A percentile compares a stretch with the other conserved stretches of the same genome.
phyloP scores from a whole-genome alignment of 805 yeast species.

The Cephaloascus fragrans region DNA sequence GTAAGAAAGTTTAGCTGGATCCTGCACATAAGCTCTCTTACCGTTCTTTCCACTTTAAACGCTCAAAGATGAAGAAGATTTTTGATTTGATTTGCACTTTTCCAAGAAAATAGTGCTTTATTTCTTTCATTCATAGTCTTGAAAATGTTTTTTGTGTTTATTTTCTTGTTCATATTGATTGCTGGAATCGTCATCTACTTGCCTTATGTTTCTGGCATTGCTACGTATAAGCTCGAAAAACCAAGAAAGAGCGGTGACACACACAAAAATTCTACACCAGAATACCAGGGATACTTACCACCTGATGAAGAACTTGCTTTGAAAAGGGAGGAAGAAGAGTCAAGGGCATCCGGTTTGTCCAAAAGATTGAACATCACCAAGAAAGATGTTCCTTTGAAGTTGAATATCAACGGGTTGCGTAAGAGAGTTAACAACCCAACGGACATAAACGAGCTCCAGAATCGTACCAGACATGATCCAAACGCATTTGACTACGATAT shows the following conservation, averaged over 20 bases:
- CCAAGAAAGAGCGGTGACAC: slow-evolving; percentile 5
- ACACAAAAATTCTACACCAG: slow-evolving; percentile 19
- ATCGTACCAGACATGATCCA: background rate
- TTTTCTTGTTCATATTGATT: slow-evolving; percentile 31
- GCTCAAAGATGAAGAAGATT: too few relatives aligned
- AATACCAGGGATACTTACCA: slow-evolving; percentile 1
- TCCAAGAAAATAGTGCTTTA: too few relatives aligned
- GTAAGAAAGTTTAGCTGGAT: too few relatives aligned
- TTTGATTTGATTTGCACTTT: too few relatives aligned
- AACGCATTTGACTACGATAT: slow-evolving; percentile 29
- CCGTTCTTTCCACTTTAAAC: too few relatives aligned
- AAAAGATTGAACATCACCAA: background rate
- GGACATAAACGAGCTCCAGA: background rate
- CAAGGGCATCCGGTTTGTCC: background rate
- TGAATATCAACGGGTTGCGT: background rate
- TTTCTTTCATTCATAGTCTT: too few relatives aligned
- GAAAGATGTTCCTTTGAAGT: background rate
- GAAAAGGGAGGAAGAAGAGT: background rate
- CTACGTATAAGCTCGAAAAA: slow-evolving; percentile 25
- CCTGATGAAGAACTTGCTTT: background rate
- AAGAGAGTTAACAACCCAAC: background rate
- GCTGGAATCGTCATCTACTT: slow-evolving; percentile 28
- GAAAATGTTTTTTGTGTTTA: slow-evolving; percentile 23
- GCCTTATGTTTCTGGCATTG: slow-evolving; percentile 43
- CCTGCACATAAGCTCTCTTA: too few relatives aligned